Conservation (phyloP, 441 rosid genomes). For the Syzygium malaccense region DNA sequence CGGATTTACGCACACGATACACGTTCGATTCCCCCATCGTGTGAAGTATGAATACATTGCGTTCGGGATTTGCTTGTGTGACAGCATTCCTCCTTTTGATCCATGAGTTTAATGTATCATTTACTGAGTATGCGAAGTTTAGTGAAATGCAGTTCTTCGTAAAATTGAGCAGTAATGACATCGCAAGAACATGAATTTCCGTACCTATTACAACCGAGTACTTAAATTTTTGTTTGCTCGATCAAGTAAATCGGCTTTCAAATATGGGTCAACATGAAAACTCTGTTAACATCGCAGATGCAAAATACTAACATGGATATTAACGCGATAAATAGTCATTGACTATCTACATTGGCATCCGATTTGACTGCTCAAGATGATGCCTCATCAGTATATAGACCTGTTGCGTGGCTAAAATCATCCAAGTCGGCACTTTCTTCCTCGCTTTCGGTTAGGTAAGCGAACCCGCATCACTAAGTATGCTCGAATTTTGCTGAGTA, state of each 20-base stretch:
- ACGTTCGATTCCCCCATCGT: too few relatives aligned
- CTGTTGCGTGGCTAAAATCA: background rate
- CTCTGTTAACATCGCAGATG: background rate
- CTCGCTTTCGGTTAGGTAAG: background rate
- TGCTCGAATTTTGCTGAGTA: background rate
- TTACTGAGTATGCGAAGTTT: background rate
- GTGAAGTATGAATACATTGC: too few relatives aligned
- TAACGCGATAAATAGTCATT: background rate
- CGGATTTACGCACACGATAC: too few relatives aligned
- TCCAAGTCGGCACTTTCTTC: background rate
- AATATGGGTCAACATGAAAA: background rate
- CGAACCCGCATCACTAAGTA: background rate
- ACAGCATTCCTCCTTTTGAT: background rate
- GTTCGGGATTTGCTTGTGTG: background rate
- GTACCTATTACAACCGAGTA: background rate
- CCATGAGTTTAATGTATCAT: background rate
- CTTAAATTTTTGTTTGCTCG: background rate
- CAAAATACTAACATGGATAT: fast-evolving
- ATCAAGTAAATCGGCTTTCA: background rate
- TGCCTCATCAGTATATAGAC: fast-evolving
- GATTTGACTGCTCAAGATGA: background rate
- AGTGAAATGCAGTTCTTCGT: background rate
- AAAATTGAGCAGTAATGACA: background rate
- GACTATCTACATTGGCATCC: background rate
- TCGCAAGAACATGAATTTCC: background rate